Base-by-base conservation (phyloP, 2,329 filamentous ascomycete species). In the Ophiostoma angusticollis region DNA sequence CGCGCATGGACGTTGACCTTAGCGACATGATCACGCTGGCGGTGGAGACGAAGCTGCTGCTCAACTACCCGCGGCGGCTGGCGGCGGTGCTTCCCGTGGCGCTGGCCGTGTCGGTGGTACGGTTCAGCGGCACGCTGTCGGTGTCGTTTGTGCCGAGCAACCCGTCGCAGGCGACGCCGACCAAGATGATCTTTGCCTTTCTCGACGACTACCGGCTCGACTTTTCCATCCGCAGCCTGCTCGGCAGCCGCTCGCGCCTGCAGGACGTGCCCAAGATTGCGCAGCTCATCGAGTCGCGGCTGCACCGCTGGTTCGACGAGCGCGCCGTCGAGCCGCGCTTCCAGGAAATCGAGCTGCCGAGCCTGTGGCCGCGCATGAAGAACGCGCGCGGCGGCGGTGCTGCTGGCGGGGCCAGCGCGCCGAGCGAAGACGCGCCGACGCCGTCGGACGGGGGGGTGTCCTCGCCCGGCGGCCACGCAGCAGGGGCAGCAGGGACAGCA, bases 21-120 rank as follows among this genome's bases (percentile, higher is more conserved):
- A 91, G 83, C 59, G 91, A 98, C 60, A 87, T 94, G 60, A 84
- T 98, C 43, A 98, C 91, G 0, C 67, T 98, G 39, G 91, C 86
- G 1, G 70, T 98, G 19, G 91, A 98, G 64, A 98, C 91, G 3
- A 94, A 91, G 51, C 65, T 98, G 45, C 70, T 94, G 34, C 70
- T 98, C 40, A 98, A 98, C 60, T 98, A 93, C 56, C 91, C 91
- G 0, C 93, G 87, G 55, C 84, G 84, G 7, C 68, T 85, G 39
- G 84, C 86, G 6, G 91, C 91, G 1, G 80, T 95, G 7, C 67
- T 98, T 1, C 91, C 91, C 3, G 87, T 98, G 14, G 91, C 89
- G 0, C 65, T 98, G 24, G 80, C 87, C 0, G 87, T 98, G 11
- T 91, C 81, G 13, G 83, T 98, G 13, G 84, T 94, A 13, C 73